phyloP scores from a whole-genome alignment of 495 filamentous ascomycete genomes.

The Cryomyces minteri region DNA sequence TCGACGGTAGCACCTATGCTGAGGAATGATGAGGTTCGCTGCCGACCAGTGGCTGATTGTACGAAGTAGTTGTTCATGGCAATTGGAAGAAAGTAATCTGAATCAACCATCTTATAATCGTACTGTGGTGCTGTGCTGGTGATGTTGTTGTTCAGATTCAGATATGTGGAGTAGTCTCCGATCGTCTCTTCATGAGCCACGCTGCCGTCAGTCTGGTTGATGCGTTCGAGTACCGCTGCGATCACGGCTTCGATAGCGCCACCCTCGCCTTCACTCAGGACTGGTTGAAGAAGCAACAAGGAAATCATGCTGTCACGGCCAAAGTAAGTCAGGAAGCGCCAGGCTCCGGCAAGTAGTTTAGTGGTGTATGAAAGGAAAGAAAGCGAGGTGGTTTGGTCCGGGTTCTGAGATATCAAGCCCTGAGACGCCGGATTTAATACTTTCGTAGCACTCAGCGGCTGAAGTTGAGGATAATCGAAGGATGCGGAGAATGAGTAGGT shows the following conservation, averaged over 20 bases:
- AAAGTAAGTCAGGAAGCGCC: conserved; percentile 50
- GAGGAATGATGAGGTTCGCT: conserved; percentile 27
- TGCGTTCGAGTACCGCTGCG: conserved; percentile 36
- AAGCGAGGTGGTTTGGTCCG: conserved; percentile 30
- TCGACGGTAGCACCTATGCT: conserved; percentile 28
- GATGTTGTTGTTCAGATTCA: conserved; percentile 33
- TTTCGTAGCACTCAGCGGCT: conserved; percentile 27
- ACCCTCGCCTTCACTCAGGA: conserved; percentile 35
- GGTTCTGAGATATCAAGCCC: conserved; percentile 24
- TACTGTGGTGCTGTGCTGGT: conserved; percentile 33
- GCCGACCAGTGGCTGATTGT: conserved; percentile 24
- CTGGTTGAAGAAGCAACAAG: conserved; percentile 33
- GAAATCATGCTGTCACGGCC: conserved; percentile 46
- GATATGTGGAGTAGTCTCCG: conserved; percentile 44
- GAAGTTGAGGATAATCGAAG: conserved; percentile 42
- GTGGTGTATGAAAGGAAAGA: conserved; percentile 43
- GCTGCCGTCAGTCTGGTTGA: conserved; percentile 37
- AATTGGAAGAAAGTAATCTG: conserved; percentile 41
- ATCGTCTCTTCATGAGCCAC: conserved; percentile 49
- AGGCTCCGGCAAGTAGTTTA: conserved; percentile 45
- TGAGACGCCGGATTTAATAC: conserved; percentile 30
- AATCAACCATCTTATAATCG: conserved; percentile 48
- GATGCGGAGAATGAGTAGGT: conserved; percentile 38
- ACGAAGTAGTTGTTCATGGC: conserved; percentile 41
- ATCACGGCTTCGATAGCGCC: conserved; percentile 43